Evolutionary conservation across 768 basidiomycete genomes (phyloP), one percentile per base, ranked within the genome.

Genomic region (Mycena olivaceomarginata): DNA sequence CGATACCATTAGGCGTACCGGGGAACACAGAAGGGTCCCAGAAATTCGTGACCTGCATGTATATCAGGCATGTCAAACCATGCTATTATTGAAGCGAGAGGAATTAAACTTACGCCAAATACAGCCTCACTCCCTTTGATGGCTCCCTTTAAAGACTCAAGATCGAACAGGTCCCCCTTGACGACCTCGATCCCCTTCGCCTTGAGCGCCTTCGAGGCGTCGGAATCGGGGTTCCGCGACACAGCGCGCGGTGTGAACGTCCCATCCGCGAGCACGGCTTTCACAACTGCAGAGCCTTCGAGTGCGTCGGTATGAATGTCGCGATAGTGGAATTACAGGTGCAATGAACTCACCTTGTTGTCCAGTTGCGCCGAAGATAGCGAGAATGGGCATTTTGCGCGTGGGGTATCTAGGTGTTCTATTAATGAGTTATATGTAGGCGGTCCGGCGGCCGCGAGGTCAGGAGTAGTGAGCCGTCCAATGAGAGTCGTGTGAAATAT

Each of bases 161-260:
- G 46, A 25, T 78, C 64, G 41, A n/a, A 72, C n/a, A 80, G 51
- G 66, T 80, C 71, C 67, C 25, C 77, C 64, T 76, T 18, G n/a
- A 78, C 79, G 46, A 80, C 70, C 63, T 80, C 74, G 10, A 67
- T 56, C 10, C 80, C 78, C 45, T 57, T n/a, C 16, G 56, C 63
- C 10, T 37, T 65, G 18, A 81, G 67, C 18, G 31, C 59, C 57
- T 72, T 59, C 16, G 69, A 59, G 2, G 60, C 63, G 3, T 72
- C 76, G 16, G 80, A 81, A 25, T 63, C 22, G 1, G 67, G 57
- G 43, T 81, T 73, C 43, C 80, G 78, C 20, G 78, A 72, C 22
- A 81, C 71, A 11, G 79, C 80, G 39, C 80, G 80, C 16, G 78
- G 78, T 9, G 70, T 79, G 59, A 69, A 81, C n/a, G 75, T 81